phyloP scores from a whole-genome alignment of 169 alveolate species.

The Plasmodium berghei region DNA sequence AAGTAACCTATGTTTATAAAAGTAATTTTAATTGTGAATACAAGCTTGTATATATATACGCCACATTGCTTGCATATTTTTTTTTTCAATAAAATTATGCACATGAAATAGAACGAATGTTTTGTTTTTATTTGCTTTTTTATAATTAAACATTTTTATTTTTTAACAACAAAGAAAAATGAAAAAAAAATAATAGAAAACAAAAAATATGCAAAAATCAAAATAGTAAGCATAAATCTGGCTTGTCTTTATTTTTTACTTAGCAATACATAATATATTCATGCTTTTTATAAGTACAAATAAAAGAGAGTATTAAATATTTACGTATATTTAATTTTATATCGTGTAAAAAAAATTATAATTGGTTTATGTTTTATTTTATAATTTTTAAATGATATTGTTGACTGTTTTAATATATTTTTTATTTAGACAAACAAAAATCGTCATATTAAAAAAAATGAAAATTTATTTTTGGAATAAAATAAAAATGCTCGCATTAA shows the following conservation, averaged over 20 bases:
- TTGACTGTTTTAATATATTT: background rate
- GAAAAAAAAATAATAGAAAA: background rate
- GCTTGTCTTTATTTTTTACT: background rate
- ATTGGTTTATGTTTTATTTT: too few relatives aligned
- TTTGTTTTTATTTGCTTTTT: slow-evolving; percentile 28
- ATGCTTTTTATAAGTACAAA: too few relatives aligned
- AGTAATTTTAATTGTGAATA: too few relatives aligned
- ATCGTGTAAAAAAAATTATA: too few relatives aligned
- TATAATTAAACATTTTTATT: background rate
- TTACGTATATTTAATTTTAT: too few relatives aligned
- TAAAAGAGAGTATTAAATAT: too few relatives aligned
- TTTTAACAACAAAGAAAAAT: slow-evolving; percentile 3
- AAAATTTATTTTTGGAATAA: background rate
- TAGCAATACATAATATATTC: too few relatives aligned
- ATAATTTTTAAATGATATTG: too few relatives aligned
- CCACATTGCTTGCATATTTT: slow-evolving; percentile 6
- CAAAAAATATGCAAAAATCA: background rate
- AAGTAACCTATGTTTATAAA: too few relatives aligned
- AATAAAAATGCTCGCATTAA: slow-evolving; percentile 10
- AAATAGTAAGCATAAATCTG: background rate
- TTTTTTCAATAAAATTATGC: slow-evolving; percentile 8
- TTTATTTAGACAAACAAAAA: background rate
- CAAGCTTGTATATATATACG: background rate
- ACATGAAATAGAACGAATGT: slow-evolving; percentile 33
- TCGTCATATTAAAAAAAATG: slow-evolving; percentile 12